A percentile compares a stretch with the other conserved stretches of the same genome.
Evolutionary conservation across 768 basidiomycete genomes (phyloP).

Genomic region (Dacryopinax spathularia): DNA sequence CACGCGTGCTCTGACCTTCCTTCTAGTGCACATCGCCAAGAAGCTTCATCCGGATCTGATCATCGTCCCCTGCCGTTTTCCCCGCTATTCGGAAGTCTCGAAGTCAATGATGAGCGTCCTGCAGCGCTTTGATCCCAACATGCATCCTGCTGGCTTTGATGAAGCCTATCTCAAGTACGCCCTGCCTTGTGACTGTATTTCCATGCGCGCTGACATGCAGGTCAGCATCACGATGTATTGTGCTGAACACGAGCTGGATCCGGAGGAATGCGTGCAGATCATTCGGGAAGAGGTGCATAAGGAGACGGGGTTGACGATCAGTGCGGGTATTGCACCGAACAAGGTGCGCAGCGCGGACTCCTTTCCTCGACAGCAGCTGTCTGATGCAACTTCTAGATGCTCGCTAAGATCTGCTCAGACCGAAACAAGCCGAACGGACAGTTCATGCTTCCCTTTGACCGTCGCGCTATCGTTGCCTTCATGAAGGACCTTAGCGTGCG

Average conservation of each 20-base stretch:
- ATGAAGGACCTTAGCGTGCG: conserved; percentile 73
- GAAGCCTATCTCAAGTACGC: conserved; percentile 79
- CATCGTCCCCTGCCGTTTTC: conserved; percentile 42
- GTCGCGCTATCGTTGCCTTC: conserved; percentile 50
- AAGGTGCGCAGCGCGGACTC: conserved; percentile 53
- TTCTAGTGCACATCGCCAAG: conserved; percentile 72
- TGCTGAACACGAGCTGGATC: conserved; percentile 42
- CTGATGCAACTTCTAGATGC: conserved; percentile 39
- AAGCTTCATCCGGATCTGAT: conserved; percentile 86
- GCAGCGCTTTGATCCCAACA: conserved; percentile 57
- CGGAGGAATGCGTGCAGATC: conserved; percentile 61
- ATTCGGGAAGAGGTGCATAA: conserved; percentile 59
- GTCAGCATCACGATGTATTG: conserved; percentile 75
- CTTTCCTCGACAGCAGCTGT: conserved; percentile 8
- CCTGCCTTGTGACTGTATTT: neutral
- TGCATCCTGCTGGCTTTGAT: conserved; percentile 67
- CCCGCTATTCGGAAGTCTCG: conserved; percentile 58
- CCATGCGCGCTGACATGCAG: neutral
- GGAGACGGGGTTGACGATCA: conserved; percentile 78
- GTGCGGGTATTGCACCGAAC: conserved; percentile 91
- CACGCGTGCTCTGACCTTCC: neutral
- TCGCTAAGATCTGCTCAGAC: conserved; percentile 95
- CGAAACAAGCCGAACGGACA: conserved; percentile 94
- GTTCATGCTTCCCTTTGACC: conserved; percentile 56
- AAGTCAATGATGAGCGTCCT: conserved; percentile 29